phyloP scores from a whole-genome alignment of 106 monocot species.

The Iris macrosiphon region DNA sequence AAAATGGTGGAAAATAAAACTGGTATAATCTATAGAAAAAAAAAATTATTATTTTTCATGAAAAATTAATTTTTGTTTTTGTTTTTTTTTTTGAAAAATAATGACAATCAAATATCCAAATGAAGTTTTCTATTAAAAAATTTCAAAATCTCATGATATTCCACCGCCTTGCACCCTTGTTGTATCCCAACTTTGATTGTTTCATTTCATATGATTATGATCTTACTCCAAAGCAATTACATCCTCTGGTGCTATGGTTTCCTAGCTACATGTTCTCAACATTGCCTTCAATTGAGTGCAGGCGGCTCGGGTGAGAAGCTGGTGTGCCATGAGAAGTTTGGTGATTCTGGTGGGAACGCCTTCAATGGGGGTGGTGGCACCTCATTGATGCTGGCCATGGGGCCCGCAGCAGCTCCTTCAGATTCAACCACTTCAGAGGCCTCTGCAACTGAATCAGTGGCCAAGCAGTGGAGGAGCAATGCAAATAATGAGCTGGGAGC shows the following conservation, averaged over 20 bases:
- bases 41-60: no score
- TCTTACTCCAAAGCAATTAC: no score
- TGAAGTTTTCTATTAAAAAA: no score
- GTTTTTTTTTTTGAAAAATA: no score
- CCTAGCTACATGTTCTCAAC: not conserved
- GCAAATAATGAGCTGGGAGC: not conserved
- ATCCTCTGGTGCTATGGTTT: not conserved
- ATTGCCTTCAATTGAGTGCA: not conserved
- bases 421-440: slow-evolving; percentile 19
- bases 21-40: no score
- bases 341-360: not conserved
- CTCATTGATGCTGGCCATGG: slow-evolving; percentile 1
- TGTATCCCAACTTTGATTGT: no score
- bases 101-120: no score
- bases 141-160: no score
- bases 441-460: slow-evolving; percentile 18
- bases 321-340: not conserved
- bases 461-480: slow-evolving; percentile 8
- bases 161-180: no score
- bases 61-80: no score
- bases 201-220: no score
- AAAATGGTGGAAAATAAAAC: no score
- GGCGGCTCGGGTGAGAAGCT: not conserved
- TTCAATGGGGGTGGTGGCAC: not conserved
- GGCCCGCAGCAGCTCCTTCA: not conserved